Percentiles rank a stretch among this genome's conserved stretches.
phyloP scores from a whole-genome alignment of 2,329 filamentous ascomycete species.

The Aspergillus sp. region DNA sequence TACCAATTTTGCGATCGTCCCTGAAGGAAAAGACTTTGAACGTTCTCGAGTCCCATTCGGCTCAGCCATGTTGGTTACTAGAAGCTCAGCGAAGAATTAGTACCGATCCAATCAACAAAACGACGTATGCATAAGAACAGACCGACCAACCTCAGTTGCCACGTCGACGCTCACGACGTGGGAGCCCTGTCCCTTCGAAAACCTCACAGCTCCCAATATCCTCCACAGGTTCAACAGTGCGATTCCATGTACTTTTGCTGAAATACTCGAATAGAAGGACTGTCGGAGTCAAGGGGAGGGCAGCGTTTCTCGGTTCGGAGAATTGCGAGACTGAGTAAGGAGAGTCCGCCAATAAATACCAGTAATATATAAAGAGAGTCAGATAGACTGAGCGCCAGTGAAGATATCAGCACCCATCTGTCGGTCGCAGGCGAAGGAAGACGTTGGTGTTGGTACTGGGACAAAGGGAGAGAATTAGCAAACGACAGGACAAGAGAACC shows the following conservation, averaged over 20 bases:
- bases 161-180: not conserved
- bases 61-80: slow-evolving; percentile 21
- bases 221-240: not conserved
- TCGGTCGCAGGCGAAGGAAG: not conserved
- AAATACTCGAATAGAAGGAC: not conserved
- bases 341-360: not conserved
- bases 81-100: not conserved
- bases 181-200: not conserved
- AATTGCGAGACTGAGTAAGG: not conserved
- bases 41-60: slow-evolving; percentile 17
- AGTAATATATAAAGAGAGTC: not conserved
- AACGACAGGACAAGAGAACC: not conserved
- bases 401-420: slow-evolving; percentile 1
- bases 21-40: slow-evolving; percentile 22
- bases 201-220: not conserved
- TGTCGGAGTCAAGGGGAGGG: not conserved
- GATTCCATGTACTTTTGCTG: slow-evolving; percentile 1
- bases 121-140: not conserved
- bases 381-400: slow-evolving; percentile 1
- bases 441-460: not conserved
- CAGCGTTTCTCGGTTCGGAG: not conserved
- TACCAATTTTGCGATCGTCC: slow-evolving; percentile 35
- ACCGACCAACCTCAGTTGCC: not conserved
- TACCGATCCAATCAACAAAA: not conserved
- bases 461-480: slow-evolving; percentile 1